Evolutionary conservation across 176 grass and related monocot species (phyloP), one percentile per base, ranked within the genome.

Genomic region (Triticum monococcum): DNA sequence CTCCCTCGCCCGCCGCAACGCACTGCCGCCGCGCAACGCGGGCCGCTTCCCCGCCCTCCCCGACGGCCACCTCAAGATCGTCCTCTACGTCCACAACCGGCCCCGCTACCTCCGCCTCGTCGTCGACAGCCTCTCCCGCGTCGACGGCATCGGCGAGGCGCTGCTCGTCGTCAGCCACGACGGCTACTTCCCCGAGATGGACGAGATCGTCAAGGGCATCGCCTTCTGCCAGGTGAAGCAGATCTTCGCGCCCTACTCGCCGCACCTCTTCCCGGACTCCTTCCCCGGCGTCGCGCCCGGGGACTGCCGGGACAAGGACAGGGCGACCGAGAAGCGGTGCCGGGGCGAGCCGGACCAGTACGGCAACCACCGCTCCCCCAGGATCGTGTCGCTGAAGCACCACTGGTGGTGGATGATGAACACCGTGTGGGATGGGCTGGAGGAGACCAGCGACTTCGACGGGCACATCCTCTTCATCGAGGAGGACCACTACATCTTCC

Each of bases 381-480:
- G 88, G 33, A 98, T 96, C 16, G 94, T 98, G 13, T 98, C 97
- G 7, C 84, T 96, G 32, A 98, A 98, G 87, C 94, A 98, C 76
- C 97, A 98, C 84, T 96, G 97, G 97, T 96, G 97, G 94, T 98
- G 97, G 97, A 96, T 98, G 96, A 98, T 98, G 97, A 98, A 98
- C 81, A 98, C 97, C 5, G 74, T 98, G 46, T 98, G 97, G 97
- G 94, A 98, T 84, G 94, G 97, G 59, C 43, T 98, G 88, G 79
- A 90, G 22, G 97, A 98, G 90, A 91, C 92, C 8, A 92, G 56
- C 64, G 84, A 88, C 28, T 98, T 91, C 30, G 79, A 91, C 41
- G 97, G 87, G 0, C 97, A 98, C 67, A 87, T 98, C 72, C 86
- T 98, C 35, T 98, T 98, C 90, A 96, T 98, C 10, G 97, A 98